Evolutionary conservation across 768 basidiomycete genomes (phyloP).

Genomic region (Collybia mongolica): DNA sequence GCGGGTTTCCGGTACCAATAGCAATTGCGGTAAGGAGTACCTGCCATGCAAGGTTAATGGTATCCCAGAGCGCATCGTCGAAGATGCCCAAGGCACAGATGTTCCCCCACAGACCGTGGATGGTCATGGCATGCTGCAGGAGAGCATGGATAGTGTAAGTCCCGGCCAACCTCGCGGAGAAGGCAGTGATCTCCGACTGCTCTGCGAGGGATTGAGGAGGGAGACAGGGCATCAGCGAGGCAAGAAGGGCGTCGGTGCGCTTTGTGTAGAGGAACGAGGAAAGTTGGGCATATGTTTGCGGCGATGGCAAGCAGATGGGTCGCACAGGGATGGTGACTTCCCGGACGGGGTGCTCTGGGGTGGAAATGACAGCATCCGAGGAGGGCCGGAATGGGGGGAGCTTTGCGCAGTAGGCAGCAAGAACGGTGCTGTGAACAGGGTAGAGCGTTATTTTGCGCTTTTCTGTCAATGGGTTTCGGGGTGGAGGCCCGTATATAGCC

Average conservation of each 20-base stretch:
- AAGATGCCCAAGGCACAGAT: slow-evolving; percentile 66
- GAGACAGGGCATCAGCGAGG: slow-evolving; percentile 43
- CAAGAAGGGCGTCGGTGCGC: slow-evolving; percentile 47
- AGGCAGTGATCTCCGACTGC: slow-evolving; percentile 15
- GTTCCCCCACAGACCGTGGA: slow-evolving; percentile 75
- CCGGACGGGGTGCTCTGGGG: slow-evolving; percentile 17
- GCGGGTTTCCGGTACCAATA: slow-evolving; percentile 40
- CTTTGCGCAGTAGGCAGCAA: slow-evolving; percentile 67
- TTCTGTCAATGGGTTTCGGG: slow-evolving; percentile 12
- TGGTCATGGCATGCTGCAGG: slow-evolving; percentile 41
- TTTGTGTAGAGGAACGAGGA: slow-evolving; percentile 69
- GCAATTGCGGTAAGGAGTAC: slow-evolving; percentile 61
- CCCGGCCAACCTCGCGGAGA: slow-evolving; percentile 32
- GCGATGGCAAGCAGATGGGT: slow-evolving; percentile 60
- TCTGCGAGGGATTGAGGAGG: slow-evolving; percentile 27
- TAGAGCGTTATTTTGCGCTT: slow-evolving; percentile 45
- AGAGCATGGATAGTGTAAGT: slow-evolving; percentile 47
- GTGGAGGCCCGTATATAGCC: slow-evolving; percentile 35
- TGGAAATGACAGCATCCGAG: slow-evolving; percentile 20
- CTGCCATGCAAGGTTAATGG: slow-evolving; percentile 68
- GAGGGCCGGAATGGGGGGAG: slow-evolving; percentile 54
- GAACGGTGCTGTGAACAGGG: slow-evolving; percentile 68
- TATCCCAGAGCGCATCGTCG: slow-evolving; percentile 64
- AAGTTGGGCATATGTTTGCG: slow-evolving; percentile 58
- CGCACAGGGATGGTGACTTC: slow-evolving; percentile 52